These are phyloP conservation scores for Styphnolobium japonicum DNA, from an alignment of 306 rosid species.

Conservation along the genomic window DNA sequence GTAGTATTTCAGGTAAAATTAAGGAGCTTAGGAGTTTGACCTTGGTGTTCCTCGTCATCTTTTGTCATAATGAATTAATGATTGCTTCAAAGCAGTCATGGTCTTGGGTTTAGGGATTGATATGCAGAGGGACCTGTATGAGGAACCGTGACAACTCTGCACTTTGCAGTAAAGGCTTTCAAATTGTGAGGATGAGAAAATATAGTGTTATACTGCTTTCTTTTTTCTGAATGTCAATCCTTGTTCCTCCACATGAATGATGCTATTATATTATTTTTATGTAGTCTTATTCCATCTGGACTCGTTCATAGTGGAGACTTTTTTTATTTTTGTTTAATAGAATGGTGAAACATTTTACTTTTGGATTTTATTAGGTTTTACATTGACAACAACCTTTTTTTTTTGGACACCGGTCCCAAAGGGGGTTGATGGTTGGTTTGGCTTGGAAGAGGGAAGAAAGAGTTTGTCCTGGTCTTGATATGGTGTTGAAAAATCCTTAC, in stretches of 20 bases:
- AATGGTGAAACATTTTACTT: not conserved
- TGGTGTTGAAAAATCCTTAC: not conserved
- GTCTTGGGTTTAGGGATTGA: not conserved
- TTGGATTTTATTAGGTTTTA: not conserved
- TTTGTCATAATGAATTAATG: not conserved
- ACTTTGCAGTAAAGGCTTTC: not conserved
- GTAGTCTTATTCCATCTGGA: not conserved
- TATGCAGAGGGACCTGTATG: not conserved
- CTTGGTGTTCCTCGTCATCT: not conserved
- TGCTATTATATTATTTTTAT: not conserved
- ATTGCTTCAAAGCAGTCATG: not conserved
- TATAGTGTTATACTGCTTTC: not conserved
- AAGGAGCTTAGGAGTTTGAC: not conserved
- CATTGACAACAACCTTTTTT: not conserved
- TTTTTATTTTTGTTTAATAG: not conserved
- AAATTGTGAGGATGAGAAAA: not conserved
- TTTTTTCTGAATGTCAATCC: not conserved
- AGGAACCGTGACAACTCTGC: not conserved
- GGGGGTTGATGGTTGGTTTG: not conserved
- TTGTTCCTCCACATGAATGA: not conserved
- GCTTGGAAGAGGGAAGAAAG: constrained; percentile 1
- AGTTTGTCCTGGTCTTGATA: not conserved
- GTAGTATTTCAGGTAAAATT: not conserved
- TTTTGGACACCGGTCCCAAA: not conserved
- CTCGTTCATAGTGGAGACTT: not conserved